phyloP scores from a whole-genome alignment of 2,329 filamentous ascomycete genomes.

The Phoma sp. region DNA sequence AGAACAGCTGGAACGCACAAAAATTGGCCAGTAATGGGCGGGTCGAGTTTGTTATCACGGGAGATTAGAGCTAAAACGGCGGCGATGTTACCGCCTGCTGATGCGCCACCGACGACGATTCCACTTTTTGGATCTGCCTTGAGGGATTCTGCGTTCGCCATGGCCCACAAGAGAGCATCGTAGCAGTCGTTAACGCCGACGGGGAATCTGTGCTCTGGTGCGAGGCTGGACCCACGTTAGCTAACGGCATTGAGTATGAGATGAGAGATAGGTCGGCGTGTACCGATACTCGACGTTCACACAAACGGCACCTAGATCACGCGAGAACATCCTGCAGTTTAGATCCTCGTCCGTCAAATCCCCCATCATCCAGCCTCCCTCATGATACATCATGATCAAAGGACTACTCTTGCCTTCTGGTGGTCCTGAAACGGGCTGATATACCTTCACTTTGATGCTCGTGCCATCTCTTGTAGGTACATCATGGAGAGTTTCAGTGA shows the following conservation, averaged over 20 bases:
- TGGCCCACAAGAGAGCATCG: slow-evolving; percentile 56
- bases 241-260: neutral
- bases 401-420: slow-evolving; percentile 33
- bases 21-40: slow-evolving; percentile 56
- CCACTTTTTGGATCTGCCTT: slow-evolving; percentile 54
- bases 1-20: slow-evolving; percentile 58
- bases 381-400: slow-evolving; percentile 49
- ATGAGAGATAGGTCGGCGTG: neutral
- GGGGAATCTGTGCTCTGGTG: slow-evolving; percentile 61
- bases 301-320: slow-evolving; percentile 51
- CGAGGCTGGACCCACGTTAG: slow-evolving; percentile 49
- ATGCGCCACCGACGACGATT: slow-evolving; percentile 60
- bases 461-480: slow-evolving; percentile 36
- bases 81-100: slow-evolving; percentile 62
- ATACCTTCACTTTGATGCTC: slow-evolving; percentile 36
- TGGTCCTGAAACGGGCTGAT: slow-evolving; percentile 32
- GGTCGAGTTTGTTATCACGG: slow-evolving; percentile 50
- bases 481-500: slow-evolving; percentile 38
- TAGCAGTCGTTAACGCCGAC: slow-evolving; percentile 57
- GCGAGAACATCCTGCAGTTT: slow-evolving; percentile 51
- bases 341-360: slow-evolving; percentile 53
- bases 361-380: slow-evolving; percentile 57
- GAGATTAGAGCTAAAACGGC: slow-evolving; percentile 56
- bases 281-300: slow-evolving; percentile 60
- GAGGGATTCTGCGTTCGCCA: slow-evolving; percentile 37